Evolutionary conservation across 495 filamentous ascomycete genomes (phyloP), one percentile per base, ranked within the genome.

Genomic region (Hypoxylon perforatum): DNA sequence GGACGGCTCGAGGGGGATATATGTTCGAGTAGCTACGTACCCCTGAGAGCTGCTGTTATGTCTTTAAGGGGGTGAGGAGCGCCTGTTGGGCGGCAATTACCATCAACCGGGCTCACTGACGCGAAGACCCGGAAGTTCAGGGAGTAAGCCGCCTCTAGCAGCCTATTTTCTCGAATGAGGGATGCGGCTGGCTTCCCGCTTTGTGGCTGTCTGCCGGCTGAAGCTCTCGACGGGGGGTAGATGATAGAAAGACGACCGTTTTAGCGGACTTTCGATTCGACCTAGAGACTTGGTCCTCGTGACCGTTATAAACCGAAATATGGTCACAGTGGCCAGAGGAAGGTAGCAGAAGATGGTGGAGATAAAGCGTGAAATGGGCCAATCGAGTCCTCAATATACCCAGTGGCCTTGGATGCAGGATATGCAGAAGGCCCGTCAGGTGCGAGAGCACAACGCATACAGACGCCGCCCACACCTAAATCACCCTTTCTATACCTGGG

Each of bases 41-140:
- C 74, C 73, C 74, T 67, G 58, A 54, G 46, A 72, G 49, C 49
- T 73, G 49, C 49, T 73, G 59, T 44, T 72, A 28, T 76, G 52
- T 69, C 67, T 72, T n/a, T 73, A 4, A 3, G 74, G 52, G 63
- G 66, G 35, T 68, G 65, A n/a, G n/a, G n/a, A n/a, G n/a, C n/a
- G n/a, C n/a, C 52, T 74, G 60, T 59, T 56, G 71, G 72, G 68
- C 69, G 70, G 68, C 74, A 64, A 72, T 72, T 74, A 56, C 70
- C 74, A 72, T 78, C 71, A 70, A 77, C 65, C 19, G 61, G 57
- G 41, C 33, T 59, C 64, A 65, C 49, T 67, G 54, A 69, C 45
- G 8, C 12, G 41, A 48, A 21, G 52, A 44, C 56, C 23, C 42
- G 47, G 61, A 41, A 61, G 49, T 0, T 28, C 15, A 36, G 41